Evolutionary conservation across 2,329 filamentous ascomycete species (phyloP), one percentile per base, ranked within the genome.

Genomic region (Trichophyton equinum): DNA sequence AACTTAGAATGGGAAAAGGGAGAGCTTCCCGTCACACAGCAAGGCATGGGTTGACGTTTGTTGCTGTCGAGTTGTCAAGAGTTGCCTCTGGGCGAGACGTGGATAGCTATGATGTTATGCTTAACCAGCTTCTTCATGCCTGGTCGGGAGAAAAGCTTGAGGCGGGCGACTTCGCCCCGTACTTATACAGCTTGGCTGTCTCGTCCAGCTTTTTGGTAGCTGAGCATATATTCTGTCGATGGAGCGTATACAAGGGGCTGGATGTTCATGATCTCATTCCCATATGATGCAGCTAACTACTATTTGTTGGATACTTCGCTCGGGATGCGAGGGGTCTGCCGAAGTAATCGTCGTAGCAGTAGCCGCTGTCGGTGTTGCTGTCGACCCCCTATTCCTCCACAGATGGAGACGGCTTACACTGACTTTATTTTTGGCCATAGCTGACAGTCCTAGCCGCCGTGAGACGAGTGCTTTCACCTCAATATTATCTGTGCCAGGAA

Each of bases 11-110:
- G 27, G 27, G 27, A 30, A 30, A 30, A 30, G 27, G 27, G 58
- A 95, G 75, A 2, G 85, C 84, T 56, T 82, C 79, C 46, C 94
- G 82, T 73, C 96, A 91, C 38, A 85, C 82, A 20, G 85, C 86
- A 63, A 97, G 42, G 42, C 42, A 46, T 46, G 42, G 42, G 18
- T 46, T 46, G 18, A 46, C 42, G 42, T 46, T 46, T 46, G 42
- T 18, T 46, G 42, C 42, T 46, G 15, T 46, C 18, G n/a, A 46
- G 42, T 46, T 46, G 42, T 46, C n/a, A 30, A 30, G 27, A 27
- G 27, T 46, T 18, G 42, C 15, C 15, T 46, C 42, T 30, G 27
- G 6, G 27, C 27, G 27, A 30, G 27, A 30, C 27, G 27, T 30
- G 27, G 27, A 30, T 30, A 30, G 6, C 27, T 30, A 30, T 30